phyloP scores from a whole-genome alignment of 164 flowering plant genomes.

The Nymphaea colorata region DNA sequence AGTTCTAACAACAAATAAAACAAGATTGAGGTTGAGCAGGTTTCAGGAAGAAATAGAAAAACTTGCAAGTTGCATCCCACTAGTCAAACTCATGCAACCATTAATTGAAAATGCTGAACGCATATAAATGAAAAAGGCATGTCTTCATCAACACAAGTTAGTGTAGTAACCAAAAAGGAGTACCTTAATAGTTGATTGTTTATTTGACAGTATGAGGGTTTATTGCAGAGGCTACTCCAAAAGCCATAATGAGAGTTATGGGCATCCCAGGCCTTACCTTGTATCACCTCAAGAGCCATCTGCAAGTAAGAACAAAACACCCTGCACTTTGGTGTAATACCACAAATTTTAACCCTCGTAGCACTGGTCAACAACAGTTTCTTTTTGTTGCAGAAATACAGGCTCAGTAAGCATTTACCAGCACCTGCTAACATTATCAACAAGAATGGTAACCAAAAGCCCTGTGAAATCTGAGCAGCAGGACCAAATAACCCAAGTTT shows the following conservation, averaged over 20 bases:
- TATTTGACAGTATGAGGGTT: not conserved
- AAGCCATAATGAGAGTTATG: constrained; percentile 89
- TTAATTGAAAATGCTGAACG: not conserved
- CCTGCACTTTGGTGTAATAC: too few relatives aligned
- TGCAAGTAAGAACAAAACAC: constrained; percentile 44
- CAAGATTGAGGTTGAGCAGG: too few relatives aligned
- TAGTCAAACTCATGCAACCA: not conserved
- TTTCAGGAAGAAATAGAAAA: not conserved
- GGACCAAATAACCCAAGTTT: not conserved
- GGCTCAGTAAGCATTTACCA: constrained; percentile 75
- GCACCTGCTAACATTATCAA: constrained; percentile 46
- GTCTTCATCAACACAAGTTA: too few relatives aligned
- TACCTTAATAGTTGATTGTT: not conserved
- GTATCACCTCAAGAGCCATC: constrained; percentile 94
- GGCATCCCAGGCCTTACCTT: constrained; percentile 95
- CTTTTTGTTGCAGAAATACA: constrained; percentile 55
- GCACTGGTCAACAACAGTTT: constrained; percentile 9
- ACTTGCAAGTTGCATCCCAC: not conserved
- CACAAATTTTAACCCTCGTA: not conserved
- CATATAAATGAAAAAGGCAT: not conserved
- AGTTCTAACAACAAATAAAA: not conserved
- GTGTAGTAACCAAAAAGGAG: not conserved
- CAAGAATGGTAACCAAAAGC: constrained; percentile 38
- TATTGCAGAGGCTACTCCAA: constrained; percentile 90
- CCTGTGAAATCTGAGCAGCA: too few relatives aligned